Conservation (phyloP, 805 yeast genomes). For the Myxozyma neglecta region DNA sequence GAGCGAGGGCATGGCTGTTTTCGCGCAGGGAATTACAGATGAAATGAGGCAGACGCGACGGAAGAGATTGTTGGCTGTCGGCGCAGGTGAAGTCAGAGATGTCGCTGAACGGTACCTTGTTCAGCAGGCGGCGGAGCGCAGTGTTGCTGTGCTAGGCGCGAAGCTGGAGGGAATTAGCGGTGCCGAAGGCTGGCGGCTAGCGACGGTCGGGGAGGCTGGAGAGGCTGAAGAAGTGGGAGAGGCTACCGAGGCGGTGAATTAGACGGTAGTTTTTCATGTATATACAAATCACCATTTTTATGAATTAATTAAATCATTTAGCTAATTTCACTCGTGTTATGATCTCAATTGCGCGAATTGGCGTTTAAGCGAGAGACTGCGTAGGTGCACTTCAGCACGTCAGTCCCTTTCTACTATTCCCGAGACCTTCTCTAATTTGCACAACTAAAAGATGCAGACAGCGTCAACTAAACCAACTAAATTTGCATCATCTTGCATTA, state of each 20-base stretch:
- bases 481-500: no score
- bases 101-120: slow-evolving; percentile 69
- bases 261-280: neutral
- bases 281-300: neutral
- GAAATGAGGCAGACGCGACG: slow-evolving; percentile 81
- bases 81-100: slow-evolving; percentile 57
- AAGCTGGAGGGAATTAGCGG: slow-evolving; percentile 10
- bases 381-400: no score
- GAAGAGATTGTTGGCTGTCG: slow-evolving; percentile 66
- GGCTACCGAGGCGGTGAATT: neutral
- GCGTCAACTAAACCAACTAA: no score
- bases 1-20: slow-evolving; percentile 68
- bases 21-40: slow-evolving; percentile 70
- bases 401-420: no score
- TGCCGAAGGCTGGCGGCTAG: slow-evolving; percentile 18
- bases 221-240: neutral
- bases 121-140: neutral
- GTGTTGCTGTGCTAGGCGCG: slow-evolving; percentile 22
- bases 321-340: neutral
- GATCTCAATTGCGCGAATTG: no score
- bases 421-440: no score
- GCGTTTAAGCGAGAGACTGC: no score
- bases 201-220: neutral
- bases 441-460: no score
- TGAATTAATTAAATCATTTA: neutral